Evolutionary conservation across 176 grass and related monocot species (phyloP), one percentile per base, ranked within the genome.

Genomic region (Carex kokanica): DNA sequence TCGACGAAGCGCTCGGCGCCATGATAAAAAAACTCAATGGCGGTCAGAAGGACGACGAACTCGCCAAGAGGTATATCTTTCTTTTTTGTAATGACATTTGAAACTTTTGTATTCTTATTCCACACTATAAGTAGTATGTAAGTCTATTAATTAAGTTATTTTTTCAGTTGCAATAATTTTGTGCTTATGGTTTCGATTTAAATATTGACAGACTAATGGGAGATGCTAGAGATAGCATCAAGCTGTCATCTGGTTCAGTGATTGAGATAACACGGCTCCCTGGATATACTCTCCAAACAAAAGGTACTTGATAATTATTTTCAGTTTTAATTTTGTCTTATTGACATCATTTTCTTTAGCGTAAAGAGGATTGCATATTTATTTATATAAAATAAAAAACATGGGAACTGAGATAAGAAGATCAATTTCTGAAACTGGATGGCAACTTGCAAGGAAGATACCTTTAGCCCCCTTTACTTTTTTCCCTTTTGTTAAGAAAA

Each of bases 231-330:
- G 78, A 86, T 34, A 62, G 57, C 27, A 86, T 83, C n/a, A 89
- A 86, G 59, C 57, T 89, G 29, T 60, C 83, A 47, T 56, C 57
- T 23, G 83, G 87, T 5, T 86, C 87, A 21, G 47, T 69, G 54
- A 86, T 89, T 67, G 87, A 89, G 67, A 89, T 89, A 81, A 53
- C 87, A 20, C 71, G 83, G 55, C 78, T 89, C 20, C 87, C 83
- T 58, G 83, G 66, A 67, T 82, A 82, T 78, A 84, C 84, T 38
- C 66, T 86, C 24, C 83, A 89, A 61, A 68, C 87, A 41, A 89
- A 85, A 74, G 68, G 87, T 69, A 74, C 59, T 52, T 64, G 20
- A 64, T 38, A 43, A 81, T 16, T 66, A 17, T 80, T 21, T 74
- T 74, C 70, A 24, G 43, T 80, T 60, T 38, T 23, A 60, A 60